A percentile compares a stretch with the other conserved stretches of the same genome.
Evolutionary conservation across 2,329 filamentous ascomycete species (phyloP).

Genomic region (Esteya vermicola): DNA sequence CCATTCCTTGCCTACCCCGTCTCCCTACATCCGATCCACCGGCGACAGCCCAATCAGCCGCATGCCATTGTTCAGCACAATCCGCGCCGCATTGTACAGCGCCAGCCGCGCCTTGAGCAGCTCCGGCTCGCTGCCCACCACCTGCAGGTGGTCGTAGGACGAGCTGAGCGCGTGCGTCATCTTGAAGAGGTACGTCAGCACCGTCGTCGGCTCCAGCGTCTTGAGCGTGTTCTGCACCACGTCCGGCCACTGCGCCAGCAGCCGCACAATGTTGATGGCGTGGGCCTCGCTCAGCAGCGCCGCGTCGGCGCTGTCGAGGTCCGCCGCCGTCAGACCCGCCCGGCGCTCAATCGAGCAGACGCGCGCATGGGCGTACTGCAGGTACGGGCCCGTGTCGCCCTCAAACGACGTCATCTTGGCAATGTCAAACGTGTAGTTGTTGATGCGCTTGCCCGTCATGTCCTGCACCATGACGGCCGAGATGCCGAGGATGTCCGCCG

Average conservation of each 20-base stretch:
- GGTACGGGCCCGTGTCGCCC: conserved; percentile 71
- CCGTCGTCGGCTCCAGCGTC: conserved; percentile 54
- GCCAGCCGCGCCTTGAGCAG: conserved; percentile 61
- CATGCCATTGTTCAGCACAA: conserved; percentile 75
- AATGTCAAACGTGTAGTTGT: conserved; percentile 63
- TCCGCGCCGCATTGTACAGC: conserved; percentile 61
- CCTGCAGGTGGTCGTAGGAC: conserved; percentile 69
- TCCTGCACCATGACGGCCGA: conserved; percentile 96
- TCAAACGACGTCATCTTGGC: conserved; percentile 73
- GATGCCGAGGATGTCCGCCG: conserved; percentile 82
- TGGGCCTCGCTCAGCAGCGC: conserved; percentile 57
- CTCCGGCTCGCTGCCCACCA: conserved; percentile 64
- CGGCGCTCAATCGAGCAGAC: conserved; percentile 50
- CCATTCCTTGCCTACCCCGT: neutral
- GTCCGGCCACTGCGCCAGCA: conserved; percentile 75
- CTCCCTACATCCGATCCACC: conserved; percentile 41
- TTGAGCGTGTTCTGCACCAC: conserved; percentile 72
- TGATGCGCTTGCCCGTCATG: conserved; percentile 74
- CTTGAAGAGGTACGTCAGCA: conserved; percentile 58
- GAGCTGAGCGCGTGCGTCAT: conserved; percentile 70
- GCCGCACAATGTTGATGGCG: conserved; percentile 57
- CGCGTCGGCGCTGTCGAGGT: conserved; percentile 50
- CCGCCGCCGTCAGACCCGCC: conserved; percentile 36
- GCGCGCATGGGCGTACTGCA: conserved; percentile 71
- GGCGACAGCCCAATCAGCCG: conserved; percentile 62